Evolutionary conservation across 106 monocot species (phyloP).

Genomic region (Platanthera zijinensis): DNA sequence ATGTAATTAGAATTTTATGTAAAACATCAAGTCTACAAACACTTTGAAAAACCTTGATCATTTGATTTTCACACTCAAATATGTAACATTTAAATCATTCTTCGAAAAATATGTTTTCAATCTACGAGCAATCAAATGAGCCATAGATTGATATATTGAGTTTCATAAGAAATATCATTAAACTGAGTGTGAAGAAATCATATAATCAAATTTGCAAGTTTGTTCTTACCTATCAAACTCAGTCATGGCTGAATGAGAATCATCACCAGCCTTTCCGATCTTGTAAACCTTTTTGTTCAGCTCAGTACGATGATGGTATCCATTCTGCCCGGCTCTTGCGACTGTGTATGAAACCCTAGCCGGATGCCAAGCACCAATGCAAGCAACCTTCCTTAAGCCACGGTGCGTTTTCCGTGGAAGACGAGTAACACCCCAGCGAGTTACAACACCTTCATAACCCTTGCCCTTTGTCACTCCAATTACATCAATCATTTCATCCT

Average conservation of each 20-base stretch:
- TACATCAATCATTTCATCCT: slow-evolving; percentile 64
- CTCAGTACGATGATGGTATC: slow-evolving; percentile 64
- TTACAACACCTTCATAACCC: slow-evolving; percentile 71
- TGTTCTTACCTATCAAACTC: slow-evolving; percentile 41
- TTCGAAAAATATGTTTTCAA: too few relatives aligned
- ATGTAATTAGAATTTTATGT: too few relatives aligned
- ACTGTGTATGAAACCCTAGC: slow-evolving; percentile 67
- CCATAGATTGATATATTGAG: too few relatives aligned
- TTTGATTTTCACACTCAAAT: too few relatives aligned
- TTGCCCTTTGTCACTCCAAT: slow-evolving; percentile 63
- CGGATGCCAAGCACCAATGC: slow-evolving; percentile 77
- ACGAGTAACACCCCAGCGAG: slow-evolving; percentile 66
- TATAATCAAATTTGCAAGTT: background rate
- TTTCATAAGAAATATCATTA: background rate
- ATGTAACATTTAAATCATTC: too few relatives aligned
- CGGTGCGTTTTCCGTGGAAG: slow-evolving; percentile 65
- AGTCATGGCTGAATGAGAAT: slow-evolving; percentile 42
- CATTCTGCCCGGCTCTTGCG: slow-evolving; percentile 69
- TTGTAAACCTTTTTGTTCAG: slow-evolving; percentile 72
- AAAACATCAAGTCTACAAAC: too few relatives aligned
- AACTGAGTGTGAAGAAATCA: background rate
- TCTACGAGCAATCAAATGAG: background rate
- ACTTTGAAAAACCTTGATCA: too few relatives aligned
- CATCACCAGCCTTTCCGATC: slow-evolving; percentile 46
- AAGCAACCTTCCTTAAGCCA: slow-evolving; percentile 61